Evolutionary conservation across 2,329 filamentous ascomycete genomes (phyloP).

Genomic region (Westerdykella aurantiaca): DNA sequence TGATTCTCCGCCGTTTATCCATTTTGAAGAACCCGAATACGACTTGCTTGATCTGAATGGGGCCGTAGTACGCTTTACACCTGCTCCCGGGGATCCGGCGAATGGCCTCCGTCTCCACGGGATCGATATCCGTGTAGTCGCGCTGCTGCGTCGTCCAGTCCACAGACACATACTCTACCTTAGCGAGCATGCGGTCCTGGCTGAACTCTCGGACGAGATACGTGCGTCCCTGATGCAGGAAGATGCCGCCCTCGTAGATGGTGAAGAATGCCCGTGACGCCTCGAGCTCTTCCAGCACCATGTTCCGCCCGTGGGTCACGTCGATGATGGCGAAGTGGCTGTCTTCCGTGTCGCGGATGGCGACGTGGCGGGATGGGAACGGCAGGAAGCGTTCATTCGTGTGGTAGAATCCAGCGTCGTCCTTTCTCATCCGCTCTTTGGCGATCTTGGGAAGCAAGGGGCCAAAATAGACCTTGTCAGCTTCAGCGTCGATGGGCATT

Average conservation of each 20-base stretch:
- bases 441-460: conserved; percentile 65
- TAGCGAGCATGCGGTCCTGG: conserved; percentile 73
- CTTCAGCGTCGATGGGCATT: conserved; percentile 77
- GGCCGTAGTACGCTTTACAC: conserved; percentile 74
- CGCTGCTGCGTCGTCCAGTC: conserved; percentile 93
- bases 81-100: conserved; percentile 60
- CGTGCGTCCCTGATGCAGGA: conserved; percentile 88
- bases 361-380: conserved; percentile 72
- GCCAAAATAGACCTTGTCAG: conserved; percentile 76
- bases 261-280: conserved; percentile 92
- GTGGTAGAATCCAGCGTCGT: conserved; percentile 78
- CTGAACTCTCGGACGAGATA: conserved; percentile 89
- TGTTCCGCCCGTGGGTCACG: conserved; percentile 72
- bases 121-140: conserved; percentile 91
- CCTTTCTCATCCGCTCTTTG: conserved; percentile 64
- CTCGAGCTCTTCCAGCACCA: conserved; percentile 91
- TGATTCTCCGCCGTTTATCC: conserved; percentile 75
- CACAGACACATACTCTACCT: conserved; percentile 81
- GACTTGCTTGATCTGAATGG: conserved; percentile 77
- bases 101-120: conserved; percentile 84
- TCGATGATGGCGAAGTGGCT: conserved; percentile 94
- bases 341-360: conserved; percentile 83
- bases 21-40: conserved; percentile 98
- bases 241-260: conserved; percentile 94
- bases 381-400: conserved; percentile 85